Conservation (phyloP, 2,329 filamentous ascomycete genomes). For the Hypomyces perniciosus region DNA sequence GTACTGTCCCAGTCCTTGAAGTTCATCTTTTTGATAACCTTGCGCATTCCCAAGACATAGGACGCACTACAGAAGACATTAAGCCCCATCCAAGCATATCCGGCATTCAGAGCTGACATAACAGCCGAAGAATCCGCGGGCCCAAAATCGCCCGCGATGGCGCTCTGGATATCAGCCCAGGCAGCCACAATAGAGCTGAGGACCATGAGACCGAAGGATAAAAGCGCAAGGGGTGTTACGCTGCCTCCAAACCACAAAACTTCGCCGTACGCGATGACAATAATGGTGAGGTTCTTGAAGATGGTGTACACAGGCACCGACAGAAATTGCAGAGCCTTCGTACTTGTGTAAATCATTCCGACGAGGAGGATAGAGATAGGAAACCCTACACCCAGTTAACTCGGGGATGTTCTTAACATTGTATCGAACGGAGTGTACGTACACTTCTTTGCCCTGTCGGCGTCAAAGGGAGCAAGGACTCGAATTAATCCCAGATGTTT, state of each 20-base stretch:
- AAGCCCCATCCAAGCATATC: slow-evolving; percentile 96
- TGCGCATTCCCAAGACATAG: slow-evolving; percentile 89
- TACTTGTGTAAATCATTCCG: slow-evolving; percentile 98
- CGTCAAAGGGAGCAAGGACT: slow-evolving; percentile 74
- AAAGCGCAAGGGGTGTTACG: slow-evolving; percentile 78
- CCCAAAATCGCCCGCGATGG: no score
- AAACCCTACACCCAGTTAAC: slow-evolving; percentile 61
- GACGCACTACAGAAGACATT: slow-evolving; percentile 93
- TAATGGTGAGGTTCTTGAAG: slow-evolving; percentile 99
- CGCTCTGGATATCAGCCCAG: slow-evolving; percentile 81
- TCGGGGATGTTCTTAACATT: background rate
- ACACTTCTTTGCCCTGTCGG: slow-evolving; percentile 90
- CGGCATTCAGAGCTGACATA: slow-evolving; percentile 84
- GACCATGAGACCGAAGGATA: slow-evolving; percentile 96
- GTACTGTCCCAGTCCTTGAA: slow-evolving; percentile 99
- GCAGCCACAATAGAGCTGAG: slow-evolving; percentile 89
- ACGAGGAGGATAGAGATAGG: slow-evolving; percentile 92
- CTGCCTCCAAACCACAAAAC: slow-evolving; percentile 96
- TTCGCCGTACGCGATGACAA: slow-evolving; percentile 96
- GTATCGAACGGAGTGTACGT: slow-evolving; percentile 28
- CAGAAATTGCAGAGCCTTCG: slow-evolving; percentile 91
- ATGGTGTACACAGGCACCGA: slow-evolving; percentile 99
- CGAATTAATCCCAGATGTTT: slow-evolving; percentile 78
- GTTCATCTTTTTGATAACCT: slow-evolving; percentile 98
- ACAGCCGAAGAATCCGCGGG: slow-evolving; percentile 45